Evolutionary conservation across 2,329 filamentous ascomycete genomes (phyloP), one percentile per base, ranked within the genome.

Genomic region (Fusarium domesticum): DNA sequence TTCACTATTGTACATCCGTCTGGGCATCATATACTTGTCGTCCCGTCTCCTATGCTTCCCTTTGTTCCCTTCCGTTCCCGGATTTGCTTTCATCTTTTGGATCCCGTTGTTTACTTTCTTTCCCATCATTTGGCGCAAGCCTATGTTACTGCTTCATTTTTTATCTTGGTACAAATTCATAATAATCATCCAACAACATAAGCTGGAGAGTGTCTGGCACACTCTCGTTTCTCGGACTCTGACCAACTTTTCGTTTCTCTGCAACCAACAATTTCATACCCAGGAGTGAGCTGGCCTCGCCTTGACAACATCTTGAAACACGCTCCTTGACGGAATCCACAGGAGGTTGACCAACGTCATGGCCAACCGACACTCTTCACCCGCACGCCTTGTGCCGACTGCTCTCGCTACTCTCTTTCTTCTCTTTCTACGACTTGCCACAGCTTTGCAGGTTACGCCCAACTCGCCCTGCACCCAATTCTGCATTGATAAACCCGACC

Each of bases 391-490:
- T 2, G 53, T 55, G 50, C 18, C 23, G n/a, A 33, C 15, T 43
- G 33, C 28, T 50, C 37, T 35, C 39, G 34, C 5, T 48, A 4
- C 2, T 46, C 12, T 11, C 53, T 18, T 33, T 43, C 8, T 6
- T 51, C 17, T 11, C 50, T 20, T 37, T 54, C 34, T 46, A 35
- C 11, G 4, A 19, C 17, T 39, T 67, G 8, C 54, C 2, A 77
- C 53, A 2, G 66, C 70, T 6, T 63, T 80, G 15, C 73, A 75
- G 56, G 76, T 78, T 38, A 69, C 76, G 11, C 74, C 77, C 23
- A 71, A 74, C 50, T 80, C 77, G 35, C 77, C 77, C 6, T 81
- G 77, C 54, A 62, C 75, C 14, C 67, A 70, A n/a, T 59, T 72
- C 48, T 81, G 77, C 54, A 45, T 71, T 31, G 74, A 76, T 58